phyloP scores from a whole-genome alignment of 768 basidiomycete species.

The Daedaleopsis nitida region DNA sequence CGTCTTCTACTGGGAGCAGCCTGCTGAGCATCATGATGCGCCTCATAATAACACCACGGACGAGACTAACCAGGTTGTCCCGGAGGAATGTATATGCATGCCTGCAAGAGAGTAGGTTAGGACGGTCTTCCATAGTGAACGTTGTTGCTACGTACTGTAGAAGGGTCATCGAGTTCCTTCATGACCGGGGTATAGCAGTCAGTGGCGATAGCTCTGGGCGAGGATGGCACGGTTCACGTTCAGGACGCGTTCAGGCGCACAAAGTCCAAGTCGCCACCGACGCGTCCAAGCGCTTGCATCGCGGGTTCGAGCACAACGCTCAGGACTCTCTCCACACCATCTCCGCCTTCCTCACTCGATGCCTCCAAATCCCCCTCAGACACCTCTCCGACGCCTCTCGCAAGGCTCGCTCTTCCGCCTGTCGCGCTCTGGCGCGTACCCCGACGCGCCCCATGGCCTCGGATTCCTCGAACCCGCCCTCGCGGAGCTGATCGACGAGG shows the following conservation, averaged over 20 bases:
- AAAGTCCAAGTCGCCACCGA: slow-evolving; percentile 4
- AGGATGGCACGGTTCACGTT: neutral
- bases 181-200: neutral
- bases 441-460: slow-evolving; percentile 80
- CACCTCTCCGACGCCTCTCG: slow-evolving; percentile 86
- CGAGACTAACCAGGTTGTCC: slow-evolving; percentile 2
- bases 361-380: slow-evolving; percentile 53
- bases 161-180: slow-evolving; percentile 24
- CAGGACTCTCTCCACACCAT: neutral
- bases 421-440: slow-evolving; percentile 72
- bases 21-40: neutral
- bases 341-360: neutral
- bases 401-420: slow-evolving; percentile 88
- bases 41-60: neutral
- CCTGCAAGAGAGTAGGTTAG: slow-evolving; percentile 8
- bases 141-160: slow-evolving; percentile 12
- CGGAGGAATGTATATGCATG: slow-evolving; percentile 26
- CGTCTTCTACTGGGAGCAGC: neutral
- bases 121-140: neutral
- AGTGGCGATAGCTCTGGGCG: neutral
- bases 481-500: slow-evolving; percentile 86
- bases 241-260: neutral
- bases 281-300: neutral
- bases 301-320: neutral
- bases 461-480: slow-evolving; percentile 86